Percentiles rank a stretch among this genome's conserved stretches.
Evolutionary conservation across 805 yeast genomes (phyloP).

Genomic region (Teunomyces cretensis): DNA sequence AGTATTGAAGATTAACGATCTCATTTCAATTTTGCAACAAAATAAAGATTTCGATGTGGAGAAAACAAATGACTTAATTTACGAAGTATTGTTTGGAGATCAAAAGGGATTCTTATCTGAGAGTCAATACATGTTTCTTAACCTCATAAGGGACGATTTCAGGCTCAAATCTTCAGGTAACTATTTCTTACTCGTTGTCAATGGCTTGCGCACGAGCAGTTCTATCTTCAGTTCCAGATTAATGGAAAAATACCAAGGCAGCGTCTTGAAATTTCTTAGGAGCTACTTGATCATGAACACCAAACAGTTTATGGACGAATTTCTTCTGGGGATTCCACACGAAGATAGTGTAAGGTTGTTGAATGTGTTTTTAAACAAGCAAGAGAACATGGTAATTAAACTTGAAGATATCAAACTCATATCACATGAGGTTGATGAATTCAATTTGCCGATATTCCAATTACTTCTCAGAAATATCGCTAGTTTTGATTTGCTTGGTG

Average conservation of each 20-base stretch:
- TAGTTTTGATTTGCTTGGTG: conserved; percentile 12
- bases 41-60: conserved; percentile 1
- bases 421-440: conserved; percentile 26
- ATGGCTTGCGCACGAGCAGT: conserved; percentile 9
- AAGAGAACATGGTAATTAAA: conserved; percentile 1
- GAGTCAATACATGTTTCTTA: conserved; percentile 10
- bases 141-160: conserved; percentile 13
- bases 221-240: conserved; percentile 4
- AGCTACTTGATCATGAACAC: conserved; percentile 17
- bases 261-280: conserved; percentile 12
- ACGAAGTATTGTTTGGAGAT: conserved; percentile 11
- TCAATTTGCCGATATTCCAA: conserved; percentile 35
- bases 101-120: not conserved
- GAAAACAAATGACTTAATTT: conserved; percentile 4
- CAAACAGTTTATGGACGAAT: conserved; percentile 20
- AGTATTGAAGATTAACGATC: conserved; percentile 14
- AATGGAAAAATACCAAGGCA: conserved; percentile 7
- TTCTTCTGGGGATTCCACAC: conserved; percentile 15
- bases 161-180: conserved; percentile 10
- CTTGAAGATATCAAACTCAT: conserved; percentile 17
- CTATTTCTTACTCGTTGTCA: conserved; percentile 13
- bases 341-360: conserved; percentile 19
- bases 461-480: conserved; percentile 23
- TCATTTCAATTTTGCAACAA: conserved; percentile 12
- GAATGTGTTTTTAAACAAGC: conserved; percentile 13